Evolutionary conservation across 352 stramenopile species (phyloP).

Genomic region (Saprolegnia diclina): DNA sequence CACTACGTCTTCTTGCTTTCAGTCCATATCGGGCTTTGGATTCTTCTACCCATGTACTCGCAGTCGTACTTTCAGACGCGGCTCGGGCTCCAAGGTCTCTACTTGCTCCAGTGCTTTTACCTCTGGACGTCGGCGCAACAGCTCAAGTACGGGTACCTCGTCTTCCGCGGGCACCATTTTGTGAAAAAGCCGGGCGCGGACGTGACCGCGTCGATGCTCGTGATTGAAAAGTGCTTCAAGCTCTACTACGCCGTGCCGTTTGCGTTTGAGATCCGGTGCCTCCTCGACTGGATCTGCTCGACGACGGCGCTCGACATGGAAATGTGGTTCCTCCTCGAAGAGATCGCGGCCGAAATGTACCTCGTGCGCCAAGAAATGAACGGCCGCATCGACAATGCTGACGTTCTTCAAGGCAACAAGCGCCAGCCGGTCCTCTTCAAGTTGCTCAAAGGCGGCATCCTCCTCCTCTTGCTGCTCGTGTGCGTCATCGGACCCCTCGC

Average conservation of each 20-base stretch:
- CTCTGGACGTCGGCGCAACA: constrained; percentile 74
- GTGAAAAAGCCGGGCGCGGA: constrained; percentile 29
- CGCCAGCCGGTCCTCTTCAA: constrained; percentile 62
- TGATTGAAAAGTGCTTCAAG: constrained; percentile 60
- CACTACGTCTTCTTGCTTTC: constrained; percentile 73
- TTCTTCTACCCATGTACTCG: constrained; percentile 67
- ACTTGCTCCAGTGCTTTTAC: constrained; percentile 74
- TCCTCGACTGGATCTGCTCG: constrained; percentile 83
- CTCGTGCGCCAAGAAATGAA: constrained; percentile 76
- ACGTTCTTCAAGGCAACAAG: constrained; percentile 70
- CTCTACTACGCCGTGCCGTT: constrained; percentile 76
- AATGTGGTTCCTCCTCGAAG: constrained; percentile 80
- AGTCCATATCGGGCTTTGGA: constrained; percentile 70
- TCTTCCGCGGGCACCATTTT: constrained; percentile 75
- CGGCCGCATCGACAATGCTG: constrained; percentile 50
- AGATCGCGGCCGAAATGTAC: constrained; percentile 73
- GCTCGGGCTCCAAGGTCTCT: constrained; percentile 64
- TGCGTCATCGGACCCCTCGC: constrained; percentile 71
- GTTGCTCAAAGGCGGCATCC: constrained; percentile 59
- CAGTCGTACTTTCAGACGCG: constrained; percentile 80
- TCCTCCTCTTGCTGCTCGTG: constrained; percentile 70
- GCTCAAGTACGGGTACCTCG: constrained; percentile 80
- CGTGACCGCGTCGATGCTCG: constrained; percentile 21
- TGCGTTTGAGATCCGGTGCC: constrained; percentile 81
- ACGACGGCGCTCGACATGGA: constrained; percentile 75